Evolutionary conservation across 352 stramenopile genomes (phyloP).

Genomic region (Discostella stelligera): DNA sequence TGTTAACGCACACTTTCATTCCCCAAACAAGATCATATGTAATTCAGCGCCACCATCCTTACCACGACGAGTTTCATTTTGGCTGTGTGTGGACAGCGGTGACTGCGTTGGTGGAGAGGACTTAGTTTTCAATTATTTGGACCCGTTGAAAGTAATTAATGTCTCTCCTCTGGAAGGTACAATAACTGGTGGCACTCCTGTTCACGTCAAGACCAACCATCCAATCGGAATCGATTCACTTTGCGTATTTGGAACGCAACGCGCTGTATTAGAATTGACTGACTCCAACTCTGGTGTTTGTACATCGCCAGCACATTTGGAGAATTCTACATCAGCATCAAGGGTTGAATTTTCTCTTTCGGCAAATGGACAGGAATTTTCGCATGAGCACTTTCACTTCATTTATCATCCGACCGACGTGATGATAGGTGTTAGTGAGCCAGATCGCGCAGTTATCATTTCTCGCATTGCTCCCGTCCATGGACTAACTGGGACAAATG

Average conservation of each 20-base stretch:
- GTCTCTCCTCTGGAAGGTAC: slow-evolving; percentile 35
- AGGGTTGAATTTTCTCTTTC: slow-evolving; percentile 38
- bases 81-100: slow-evolving; percentile 41
- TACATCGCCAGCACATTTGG: slow-evolving; percentile 15
- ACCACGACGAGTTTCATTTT: slow-evolving; percentile 30
- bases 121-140: slow-evolving; percentile 40
- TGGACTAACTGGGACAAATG: slow-evolving; percentile 20
- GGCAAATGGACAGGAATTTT: slow-evolving; percentile 34
- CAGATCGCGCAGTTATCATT: slow-evolving; percentile 11
- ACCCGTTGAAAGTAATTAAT: slow-evolving; percentile 30
- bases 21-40: slow-evolving; percentile 34
- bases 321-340: neutral
- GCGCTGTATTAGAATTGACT: slow-evolving; percentile 14
- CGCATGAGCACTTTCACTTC: slow-evolving; percentile 31
- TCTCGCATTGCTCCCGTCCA: slow-evolving; percentile 25
- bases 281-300: slow-evolving; percentile 21
- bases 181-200: slow-evolving; percentile 31
- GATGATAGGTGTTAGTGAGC: neutral
- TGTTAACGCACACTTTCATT: slow-evolving; percentile 32
- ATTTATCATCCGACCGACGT: slow-evolving; percentile 23
- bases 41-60: slow-evolving; percentile 15
- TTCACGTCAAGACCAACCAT: slow-evolving; percentile 35
- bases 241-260: slow-evolving; percentile 43
- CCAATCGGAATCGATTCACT: slow-evolving; percentile 13
- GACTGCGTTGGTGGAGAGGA: slow-evolving; percentile 30